Conservation (phyloP, 805 yeast species). For the Saccharomyces jurei region DNA sequence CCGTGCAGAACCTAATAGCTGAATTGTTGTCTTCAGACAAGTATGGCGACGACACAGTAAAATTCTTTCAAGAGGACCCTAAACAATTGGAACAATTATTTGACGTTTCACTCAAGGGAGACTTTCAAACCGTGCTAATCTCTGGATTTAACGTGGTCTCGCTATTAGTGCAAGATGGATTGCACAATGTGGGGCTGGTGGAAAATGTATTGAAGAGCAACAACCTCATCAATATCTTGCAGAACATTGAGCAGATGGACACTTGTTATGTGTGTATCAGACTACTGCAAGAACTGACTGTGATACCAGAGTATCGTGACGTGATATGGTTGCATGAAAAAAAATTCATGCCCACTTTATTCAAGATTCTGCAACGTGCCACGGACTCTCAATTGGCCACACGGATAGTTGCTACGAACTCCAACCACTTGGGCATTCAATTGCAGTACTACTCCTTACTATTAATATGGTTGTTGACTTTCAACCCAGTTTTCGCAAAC, state of each 20-base stretch:
- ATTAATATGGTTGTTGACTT: slow-evolving; percentile 78
- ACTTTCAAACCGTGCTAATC: slow-evolving; percentile 26
- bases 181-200: slow-evolving; percentile 15
- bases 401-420: slow-evolving; percentile 26
- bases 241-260: slow-evolving; percentile 24
- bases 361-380: slow-evolving; percentile 38
- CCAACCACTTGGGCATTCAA: slow-evolving; percentile 54
- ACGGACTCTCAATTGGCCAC: slow-evolving; percentile 19
- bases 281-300: slow-evolving; percentile 26
- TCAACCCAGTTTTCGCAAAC: slow-evolving; percentile 46
- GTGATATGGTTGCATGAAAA: slow-evolving; percentile 28
- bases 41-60: slow-evolving; percentile 14
- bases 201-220: slow-evolving; percentile 16
- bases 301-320: slow-evolving; percentile 21
- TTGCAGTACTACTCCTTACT: slow-evolving; percentile 74
- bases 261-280: slow-evolving; percentile 28
- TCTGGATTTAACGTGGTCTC: slow-evolving; percentile 28
- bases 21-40: slow-evolving; percentile 23
- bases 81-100: slow-evolving; percentile 16
- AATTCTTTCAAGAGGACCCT: slow-evolving; percentile 17
- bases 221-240: slow-evolving; percentile 17
- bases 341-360: slow-evolving; percentile 41
- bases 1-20: slow-evolving; percentile 25
- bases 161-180: slow-evolving; percentile 21
- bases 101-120: slow-evolving; percentile 21